A percentile compares a stretch with the other conserved stretches of the same genome.
phyloP scores from a whole-genome alignment of 805 yeast genomes.

The Candida jianshihensis region DNA sequence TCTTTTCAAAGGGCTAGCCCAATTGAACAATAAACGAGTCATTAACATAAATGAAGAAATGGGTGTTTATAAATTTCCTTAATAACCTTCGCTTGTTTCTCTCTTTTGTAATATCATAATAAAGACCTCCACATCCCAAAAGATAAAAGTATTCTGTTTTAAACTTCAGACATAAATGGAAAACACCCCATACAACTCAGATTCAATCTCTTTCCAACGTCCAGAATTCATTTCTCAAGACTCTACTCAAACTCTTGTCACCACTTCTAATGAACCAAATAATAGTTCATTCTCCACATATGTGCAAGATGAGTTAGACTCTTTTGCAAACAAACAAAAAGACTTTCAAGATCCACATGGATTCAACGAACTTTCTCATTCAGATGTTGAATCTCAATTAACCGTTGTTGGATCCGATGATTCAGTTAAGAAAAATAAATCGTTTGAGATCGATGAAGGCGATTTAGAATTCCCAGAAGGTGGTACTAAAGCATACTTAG shows the following conservation, averaged over 20 bases:
- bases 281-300: background rate
- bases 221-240: conserved; percentile 1
- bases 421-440: background rate
- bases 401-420: background rate
- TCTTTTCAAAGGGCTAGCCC: too few relatives aligned
- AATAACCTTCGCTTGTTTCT: too few relatives aligned
- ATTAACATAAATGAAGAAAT: too few relatives aligned
- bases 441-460: conserved; percentile 5
- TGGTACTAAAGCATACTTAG: conserved; percentile 44
- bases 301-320: background rate
- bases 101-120: too few relatives aligned
- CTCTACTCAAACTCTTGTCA: background rate
- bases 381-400: conserved; percentile 1
- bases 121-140: too few relatives aligned
- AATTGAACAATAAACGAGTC: too few relatives aligned
- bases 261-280: too few relatives aligned
- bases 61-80: too few relatives aligned
- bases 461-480: conserved; percentile 43
- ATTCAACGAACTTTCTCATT: background rate
- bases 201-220: background rate
- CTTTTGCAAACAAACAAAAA: background rate
- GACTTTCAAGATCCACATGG: background rate
- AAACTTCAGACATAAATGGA: background rate
- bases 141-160: background rate
- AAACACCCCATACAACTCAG: background rate